phyloP scores from a whole-genome alignment of 768 basidiomycete species.

The Sarcomyxa edulis region DNA sequence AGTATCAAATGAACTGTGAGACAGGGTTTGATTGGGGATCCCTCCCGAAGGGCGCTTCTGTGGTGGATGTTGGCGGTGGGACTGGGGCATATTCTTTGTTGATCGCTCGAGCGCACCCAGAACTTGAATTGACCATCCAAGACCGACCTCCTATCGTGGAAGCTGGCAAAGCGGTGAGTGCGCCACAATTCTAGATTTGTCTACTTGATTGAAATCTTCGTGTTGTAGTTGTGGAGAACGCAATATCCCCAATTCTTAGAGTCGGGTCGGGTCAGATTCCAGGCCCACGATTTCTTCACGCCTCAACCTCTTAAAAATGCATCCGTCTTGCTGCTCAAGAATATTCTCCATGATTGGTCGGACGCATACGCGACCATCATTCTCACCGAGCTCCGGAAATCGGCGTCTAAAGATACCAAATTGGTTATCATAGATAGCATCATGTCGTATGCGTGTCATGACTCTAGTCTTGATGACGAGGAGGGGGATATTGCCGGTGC shows the following conservation, averaged over 20 bases:
- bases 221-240: slow-evolving; percentile 10
- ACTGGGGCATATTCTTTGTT: slow-evolving; percentile 17
- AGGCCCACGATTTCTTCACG: slow-evolving; percentile 31
- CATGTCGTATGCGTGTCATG: slow-evolving; percentile 21
- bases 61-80: slow-evolving; percentile 28
- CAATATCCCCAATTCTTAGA: slow-evolving; percentile 9
- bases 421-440: slow-evolving; percentile 33
- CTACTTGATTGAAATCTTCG: not conserved
- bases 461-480: slow-evolving; percentile 4
- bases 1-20: too few relatives aligned
- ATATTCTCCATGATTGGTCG: slow-evolving; percentile 35
- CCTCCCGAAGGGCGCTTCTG: slow-evolving; percentile 13
- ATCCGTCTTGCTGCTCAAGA: slow-evolving; percentile 28
- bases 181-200: not conserved
- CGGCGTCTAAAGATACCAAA: slow-evolving; percentile 26
- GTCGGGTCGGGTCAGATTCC: slow-evolving; percentile 11
- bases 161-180: slow-evolving; percentile 8
- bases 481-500: slow-evolving; percentile 3
- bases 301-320: slow-evolving; percentile 29
- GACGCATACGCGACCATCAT: slow-evolving; percentile 24
- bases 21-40: slow-evolving; percentile 20
- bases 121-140: slow-evolving; percentile 20
- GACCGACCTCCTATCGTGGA: slow-evolving; percentile 15
- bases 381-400: slow-evolving; percentile 25
- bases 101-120: slow-evolving; percentile 13